Conservation (phyloP, 352 stramenopile genomes). For the Phytophthora cajani region DNA sequence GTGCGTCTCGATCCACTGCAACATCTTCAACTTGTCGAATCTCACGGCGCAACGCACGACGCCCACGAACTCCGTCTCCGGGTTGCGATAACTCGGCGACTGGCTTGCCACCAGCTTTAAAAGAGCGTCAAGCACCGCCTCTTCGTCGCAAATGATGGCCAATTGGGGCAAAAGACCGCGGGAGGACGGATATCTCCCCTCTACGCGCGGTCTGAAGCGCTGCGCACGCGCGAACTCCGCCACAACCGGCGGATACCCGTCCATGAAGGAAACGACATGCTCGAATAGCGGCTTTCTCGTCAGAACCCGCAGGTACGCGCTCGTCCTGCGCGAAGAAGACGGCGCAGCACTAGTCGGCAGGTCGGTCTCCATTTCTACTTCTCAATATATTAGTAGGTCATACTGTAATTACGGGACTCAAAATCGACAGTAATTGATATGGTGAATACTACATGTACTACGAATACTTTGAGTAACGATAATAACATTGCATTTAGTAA, state of each 20-base stretch:
- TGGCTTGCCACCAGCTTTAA: slow-evolving; percentile 13
- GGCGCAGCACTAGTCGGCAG: too few species aligned
- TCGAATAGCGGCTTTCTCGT: slow-evolving; percentile 27
- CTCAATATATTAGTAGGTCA: too few species aligned
- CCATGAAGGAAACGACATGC: slow-evolving; percentile 37
- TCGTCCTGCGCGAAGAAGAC: not conserved
- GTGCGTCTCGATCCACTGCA: slow-evolving; percentile 35
- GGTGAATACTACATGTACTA: too few species aligned
- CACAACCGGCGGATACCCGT: slow-evolving; percentile 36
- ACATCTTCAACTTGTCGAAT: slow-evolving; percentile 30
- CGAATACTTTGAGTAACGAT: too few species aligned
- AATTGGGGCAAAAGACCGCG: slow-evolving; percentile 34
- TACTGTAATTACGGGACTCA: too few species aligned
- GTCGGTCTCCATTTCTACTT: too few species aligned
- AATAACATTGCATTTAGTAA: too few species aligned
- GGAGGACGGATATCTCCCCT: slow-evolving; percentile 35
- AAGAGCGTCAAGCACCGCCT: slow-evolving; percentile 26
- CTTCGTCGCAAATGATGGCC: slow-evolving; percentile 36
- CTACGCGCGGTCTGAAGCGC: slow-evolving; percentile 28
- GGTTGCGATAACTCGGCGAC: slow-evolving; percentile 17
- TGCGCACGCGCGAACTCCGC: slow-evolving; percentile 27
- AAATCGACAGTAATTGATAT: too few species aligned
- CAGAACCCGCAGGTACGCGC: slow-evolving; percentile 26
- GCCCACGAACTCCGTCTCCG: slow-evolving; percentile 33
- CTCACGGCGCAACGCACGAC: slow-evolving; percentile 38